These are phyloP conservation scores for Colletotrichum viniferum DNA, from an alignment of 2,329 filamentous ascomycete species.

Conservation along the genomic window DNA sequence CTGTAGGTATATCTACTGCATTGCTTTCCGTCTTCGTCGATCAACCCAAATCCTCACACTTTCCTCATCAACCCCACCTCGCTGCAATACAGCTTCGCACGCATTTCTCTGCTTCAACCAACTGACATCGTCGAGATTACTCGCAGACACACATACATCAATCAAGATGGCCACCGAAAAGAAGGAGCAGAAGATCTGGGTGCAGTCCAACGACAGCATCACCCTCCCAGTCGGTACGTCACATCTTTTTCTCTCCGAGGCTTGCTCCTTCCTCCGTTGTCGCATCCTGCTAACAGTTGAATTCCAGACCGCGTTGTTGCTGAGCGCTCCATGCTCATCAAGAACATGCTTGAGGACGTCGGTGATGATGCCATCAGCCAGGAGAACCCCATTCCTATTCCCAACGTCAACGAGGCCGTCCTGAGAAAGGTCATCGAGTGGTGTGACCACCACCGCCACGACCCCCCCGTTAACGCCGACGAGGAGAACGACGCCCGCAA, in stretches of 20 bases:
- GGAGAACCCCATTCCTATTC: conserved; percentile 81
- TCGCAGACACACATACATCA: background rate
- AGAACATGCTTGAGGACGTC: conserved; percentile 97
- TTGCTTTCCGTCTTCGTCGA: background rate
- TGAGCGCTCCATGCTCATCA: conserved; percentile 92
- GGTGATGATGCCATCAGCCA: conserved; percentile 63
- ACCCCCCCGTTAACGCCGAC: conserved; percentile 77
- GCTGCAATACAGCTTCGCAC: background rate
- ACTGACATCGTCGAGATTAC: background rate
- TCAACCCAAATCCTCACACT: background rate
- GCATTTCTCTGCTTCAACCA: background rate
- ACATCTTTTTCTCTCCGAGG: conserved; percentile 18
- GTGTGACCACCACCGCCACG: conserved; percentile 93
- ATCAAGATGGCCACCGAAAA: conserved; percentile 39
- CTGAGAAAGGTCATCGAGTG: conserved; percentile 97
- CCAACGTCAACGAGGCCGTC: conserved; percentile 92
- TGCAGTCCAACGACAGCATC: conserved; percentile 57
- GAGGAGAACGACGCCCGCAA: conserved; percentile 94
- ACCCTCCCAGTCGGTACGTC: conserved; percentile 44
- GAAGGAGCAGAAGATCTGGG: conserved; percentile 47
- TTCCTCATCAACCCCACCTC: background rate
- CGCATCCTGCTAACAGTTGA: background rate
- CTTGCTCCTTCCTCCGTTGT: background rate
- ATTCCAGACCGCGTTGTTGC: conserved; percentile 78
- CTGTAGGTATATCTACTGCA: background rate